A percentile compares a stretch with the other conserved stretches of the same genome.
Conservation (phyloP, 768 basidiomycete species). For the Lyophyllum decastes region DNA sequence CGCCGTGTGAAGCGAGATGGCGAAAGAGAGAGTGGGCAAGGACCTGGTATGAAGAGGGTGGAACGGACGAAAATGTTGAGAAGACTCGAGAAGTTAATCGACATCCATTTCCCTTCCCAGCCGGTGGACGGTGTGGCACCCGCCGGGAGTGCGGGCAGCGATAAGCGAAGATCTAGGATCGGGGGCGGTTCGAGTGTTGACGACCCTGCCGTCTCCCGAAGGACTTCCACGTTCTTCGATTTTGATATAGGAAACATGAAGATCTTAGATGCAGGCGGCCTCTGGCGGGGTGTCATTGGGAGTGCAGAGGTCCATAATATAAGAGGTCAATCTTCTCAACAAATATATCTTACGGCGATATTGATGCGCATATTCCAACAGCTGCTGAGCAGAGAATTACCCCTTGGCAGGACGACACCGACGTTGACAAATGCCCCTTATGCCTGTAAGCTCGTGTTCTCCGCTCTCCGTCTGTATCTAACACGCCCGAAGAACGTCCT, state of each 20-base stretch:
- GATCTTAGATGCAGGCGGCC: conserved; percentile 55
- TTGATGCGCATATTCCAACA: conserved; percentile 22
- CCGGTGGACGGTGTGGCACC: background rate
- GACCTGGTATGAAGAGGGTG: conserved; percentile 47
- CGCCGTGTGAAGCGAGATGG: conserved; percentile 41
- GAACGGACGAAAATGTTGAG: conserved; percentile 86
- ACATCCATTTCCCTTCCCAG: conserved; percentile 61
- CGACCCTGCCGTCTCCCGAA: conserved; percentile 27
- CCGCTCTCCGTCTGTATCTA: background rate
- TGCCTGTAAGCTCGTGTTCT: conserved; percentile 60
- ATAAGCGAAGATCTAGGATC: conserved; percentile 16
- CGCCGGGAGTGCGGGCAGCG: background rate
- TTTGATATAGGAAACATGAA: conserved; percentile 63
- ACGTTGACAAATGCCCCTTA: conserved; percentile 78
- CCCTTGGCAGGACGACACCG: conserved; percentile 88
- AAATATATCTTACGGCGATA: conserved; percentile 1
- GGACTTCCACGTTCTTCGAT: conserved; percentile 76
- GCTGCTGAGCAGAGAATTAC: conserved; percentile 91
- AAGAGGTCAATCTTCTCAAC: conserved; percentile 48
- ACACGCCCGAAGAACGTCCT: conserved; percentile 51
- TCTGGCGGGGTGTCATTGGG: conserved; percentile 66
- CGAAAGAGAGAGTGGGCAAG: conserved; percentile 28
- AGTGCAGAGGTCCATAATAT: conserved; percentile 60
- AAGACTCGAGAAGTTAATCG: conserved; percentile 85
- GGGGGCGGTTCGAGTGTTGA: conserved; percentile 2